A percentile compares a stretch with the other conserved stretches of the same genome.
Conservation (phyloP, 1,139 yeast species). For the Debaryomycetaceae sp. region DNA sequence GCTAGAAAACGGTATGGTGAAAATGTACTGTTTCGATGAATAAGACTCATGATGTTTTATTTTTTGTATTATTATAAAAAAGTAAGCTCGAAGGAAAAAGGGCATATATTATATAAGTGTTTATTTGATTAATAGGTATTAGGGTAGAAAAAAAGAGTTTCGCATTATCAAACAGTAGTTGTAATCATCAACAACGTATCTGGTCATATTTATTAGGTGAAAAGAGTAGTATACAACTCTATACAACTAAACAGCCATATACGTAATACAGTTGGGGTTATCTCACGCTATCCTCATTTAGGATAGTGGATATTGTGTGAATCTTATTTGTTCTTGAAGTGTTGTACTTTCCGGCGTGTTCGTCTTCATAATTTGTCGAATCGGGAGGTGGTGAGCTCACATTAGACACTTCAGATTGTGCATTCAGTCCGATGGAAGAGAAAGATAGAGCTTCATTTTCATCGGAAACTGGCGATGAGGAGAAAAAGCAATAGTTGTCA, state of each 20-base stretch:
- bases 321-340: neutral
- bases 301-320: neutral
- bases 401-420: neutral
- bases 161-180: neutral
- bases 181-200: no score
- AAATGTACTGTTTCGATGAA: slow-evolving; percentile 73
- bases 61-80: neutral
- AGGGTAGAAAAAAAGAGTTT: neutral
- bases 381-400: neutral
- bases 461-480: slow-evolving; percentile 3
- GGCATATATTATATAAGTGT: neutral
- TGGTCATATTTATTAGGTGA: no score
- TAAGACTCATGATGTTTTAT: neutral
- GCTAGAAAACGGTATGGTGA: slow-evolving; percentile 79
- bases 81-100: neutral
- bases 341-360: neutral
- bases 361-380: neutral
- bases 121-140: neutral
- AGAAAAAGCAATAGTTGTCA: slow-evolving; percentile 68
- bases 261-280: neutral
- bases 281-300: neutral
- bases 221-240: no score
- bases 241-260: no score
- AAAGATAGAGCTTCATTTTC: slow-evolving; percentile 11
- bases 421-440: neutral